Base-by-base conservation (phyloP, 495 filamentous ascomycete species). In the Penicillium canescens region DNA sequence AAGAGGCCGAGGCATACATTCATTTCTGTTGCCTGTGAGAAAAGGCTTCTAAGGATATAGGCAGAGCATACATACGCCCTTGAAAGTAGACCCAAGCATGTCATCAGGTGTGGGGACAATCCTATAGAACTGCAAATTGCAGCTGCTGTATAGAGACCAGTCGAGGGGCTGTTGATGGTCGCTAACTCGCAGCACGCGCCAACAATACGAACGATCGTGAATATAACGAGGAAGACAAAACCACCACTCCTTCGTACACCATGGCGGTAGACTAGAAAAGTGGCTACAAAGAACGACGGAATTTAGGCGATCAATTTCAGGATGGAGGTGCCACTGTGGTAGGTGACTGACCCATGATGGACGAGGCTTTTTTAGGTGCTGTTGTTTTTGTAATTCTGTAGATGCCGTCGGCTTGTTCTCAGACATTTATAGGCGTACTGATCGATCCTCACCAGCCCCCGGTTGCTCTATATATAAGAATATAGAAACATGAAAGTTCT, bases 181-280 rank as follows among this genome's bases (percentile, higher is more conserved):
- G 66, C 68, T 3, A 78, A 66, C 33, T 77, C 56, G 51, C 74
- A 67, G 46, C 47, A 46, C 23, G 64, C 58, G 20, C 69, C 67
- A 12, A 78, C 61, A 35, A 78, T 62, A 23, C 74, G 71, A 11
- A 60, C 44, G 2, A 78, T 48, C 16, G 59, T 46, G 52, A 78
- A 77, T 13, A 65, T 54, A 9, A 68, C 48, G n/a, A 78, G 56
- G 60, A 74, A 74, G 9, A 63, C 21, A 56, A 69, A 78, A 14
- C 72, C 73, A 8, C 61, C 42, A 31, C 49, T 65, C 42, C 47
- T 59, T n/a, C 56, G 52, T 24, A 76, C 59, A 21, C 74, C 74
- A 65, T 77, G 74, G 13, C 70, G 71, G 18, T 61, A 42, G 37
- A 68, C 56, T 36, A 78, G 69, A 42, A 69, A 68, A 39, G 55